A percentile compares a stretch with the other conserved stretches of the same genome.
These are phyloP conservation scores for Naganishia sp. DNA, from an alignment of 1,284 basidiomycete species.

Conservation along the genomic window DNA sequence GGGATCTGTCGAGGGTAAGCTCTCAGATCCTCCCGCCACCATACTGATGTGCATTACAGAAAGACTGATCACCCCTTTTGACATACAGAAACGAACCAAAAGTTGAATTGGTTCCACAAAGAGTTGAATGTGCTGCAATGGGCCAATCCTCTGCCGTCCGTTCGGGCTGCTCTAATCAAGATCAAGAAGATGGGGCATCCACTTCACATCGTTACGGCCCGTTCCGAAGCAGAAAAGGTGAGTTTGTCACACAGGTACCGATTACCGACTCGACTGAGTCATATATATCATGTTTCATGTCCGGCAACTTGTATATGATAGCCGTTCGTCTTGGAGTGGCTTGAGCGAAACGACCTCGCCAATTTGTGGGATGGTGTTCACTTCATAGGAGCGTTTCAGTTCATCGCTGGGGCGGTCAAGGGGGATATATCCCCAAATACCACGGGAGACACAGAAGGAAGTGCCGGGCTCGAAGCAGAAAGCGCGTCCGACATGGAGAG, in stretches of 20 bases:
- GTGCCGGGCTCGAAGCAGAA: background rate
- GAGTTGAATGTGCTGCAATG: conserved; percentile 39
- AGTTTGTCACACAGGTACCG: background rate
- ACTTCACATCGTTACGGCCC: conserved; percentile 44
- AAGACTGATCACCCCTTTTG: background rate
- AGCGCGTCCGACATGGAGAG: conserved; percentile 1
- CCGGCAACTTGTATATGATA: background rate
- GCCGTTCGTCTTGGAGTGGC: conserved; percentile 22
- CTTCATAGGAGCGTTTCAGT: conserved; percentile 27
- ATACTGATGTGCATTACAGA: background rate
- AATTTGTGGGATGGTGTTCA: conserved; percentile 28
- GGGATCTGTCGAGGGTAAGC: conserved; percentile 43
- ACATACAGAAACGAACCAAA: conserved; percentile 32
- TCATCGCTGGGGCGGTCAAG: background rate
- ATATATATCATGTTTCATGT: too few relatives aligned
- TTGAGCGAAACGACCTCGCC: conserved; percentile 17
- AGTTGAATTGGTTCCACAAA: conserved; percentile 33
- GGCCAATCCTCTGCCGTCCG: conserved; percentile 38
- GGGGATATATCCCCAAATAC: too few relatives aligned
- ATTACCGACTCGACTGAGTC: background rate
- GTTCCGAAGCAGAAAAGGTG: conserved; percentile 34
- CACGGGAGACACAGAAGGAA: background rate
- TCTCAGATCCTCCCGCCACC: background rate
- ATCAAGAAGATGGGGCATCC: conserved; percentile 44
- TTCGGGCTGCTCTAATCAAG: conserved; percentile 36